Percentiles rank a stretch among this genome's conserved stretches.
Evolutionary conservation across 768 basidiomycete species (phyloP).

Genomic region (Mycena rosella): DNA sequence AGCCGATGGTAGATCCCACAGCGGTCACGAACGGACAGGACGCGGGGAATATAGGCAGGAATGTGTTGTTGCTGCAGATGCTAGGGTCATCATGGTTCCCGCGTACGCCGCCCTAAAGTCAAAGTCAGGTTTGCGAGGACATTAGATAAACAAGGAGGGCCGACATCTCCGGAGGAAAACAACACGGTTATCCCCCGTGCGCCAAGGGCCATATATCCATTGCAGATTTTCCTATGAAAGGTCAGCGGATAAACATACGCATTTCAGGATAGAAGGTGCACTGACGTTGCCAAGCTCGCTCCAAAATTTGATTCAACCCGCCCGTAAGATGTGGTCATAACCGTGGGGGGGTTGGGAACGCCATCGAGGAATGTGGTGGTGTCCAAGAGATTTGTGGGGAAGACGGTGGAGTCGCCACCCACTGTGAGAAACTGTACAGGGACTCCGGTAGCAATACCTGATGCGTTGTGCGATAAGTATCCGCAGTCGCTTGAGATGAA

Average conservation of each 20-base stretch:
- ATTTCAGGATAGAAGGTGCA: no score
- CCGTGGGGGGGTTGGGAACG: background rate
- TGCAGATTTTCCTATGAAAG: conserved; percentile 32
- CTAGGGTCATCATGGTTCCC: conserved; percentile 21
- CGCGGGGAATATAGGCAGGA: conserved; percentile 44
- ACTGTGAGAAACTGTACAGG: conserved; percentile 13
- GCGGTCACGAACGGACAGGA: conserved; percentile 25
- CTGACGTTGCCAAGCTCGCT: background rate
- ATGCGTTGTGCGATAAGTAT: background rate
- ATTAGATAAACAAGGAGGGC: background rate
- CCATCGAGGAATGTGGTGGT: background rate
- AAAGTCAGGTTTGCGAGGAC: background rate
- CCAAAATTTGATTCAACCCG: background rate
- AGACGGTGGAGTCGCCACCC: conserved; percentile 35
- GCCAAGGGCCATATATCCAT: conserved; percentile 14
- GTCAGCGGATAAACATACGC: no score
- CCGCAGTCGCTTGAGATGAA: background rate
- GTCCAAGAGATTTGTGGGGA: background rate
- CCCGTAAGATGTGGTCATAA: background rate
- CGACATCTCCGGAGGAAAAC: conserved; percentile 19
- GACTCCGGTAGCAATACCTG: conserved; percentile 6
- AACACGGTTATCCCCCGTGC: conserved; percentile 43
- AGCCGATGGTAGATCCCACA: conserved; percentile 22
- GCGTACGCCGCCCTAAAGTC: conserved; percentile 15
- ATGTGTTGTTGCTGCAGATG: conserved; percentile 35